These are phyloP conservation scores for Erodium maritimum DNA, from an alignment of 345 rosid genomes.

Conservation along the genomic window DNA sequence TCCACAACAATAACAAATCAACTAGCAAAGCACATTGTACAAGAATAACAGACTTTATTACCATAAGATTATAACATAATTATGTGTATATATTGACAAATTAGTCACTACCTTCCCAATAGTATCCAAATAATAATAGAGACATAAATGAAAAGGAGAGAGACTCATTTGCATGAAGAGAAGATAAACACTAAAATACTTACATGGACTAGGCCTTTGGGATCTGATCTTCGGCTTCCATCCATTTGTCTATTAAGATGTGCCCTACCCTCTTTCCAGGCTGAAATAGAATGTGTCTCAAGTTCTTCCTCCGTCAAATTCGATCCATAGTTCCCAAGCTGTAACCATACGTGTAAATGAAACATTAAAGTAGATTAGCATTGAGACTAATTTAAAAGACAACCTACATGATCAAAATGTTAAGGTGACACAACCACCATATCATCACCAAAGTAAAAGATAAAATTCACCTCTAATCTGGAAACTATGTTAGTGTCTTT, in stretches of 20 bases:
- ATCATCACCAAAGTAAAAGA: background rate
- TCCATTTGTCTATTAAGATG: slow-evolving; percentile 60
- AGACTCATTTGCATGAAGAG: background rate
- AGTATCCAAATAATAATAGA: no score
- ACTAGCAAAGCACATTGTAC: no score
- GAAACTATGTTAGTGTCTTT: no score
- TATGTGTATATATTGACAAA: no score
- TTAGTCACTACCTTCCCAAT: no score
- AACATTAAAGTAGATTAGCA: background rate
- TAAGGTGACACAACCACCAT: background rate
- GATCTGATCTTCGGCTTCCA: slow-evolving; percentile 40
- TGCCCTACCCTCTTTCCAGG: slow-evolving; percentile 89
- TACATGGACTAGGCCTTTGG: slow-evolving; percentile 47
- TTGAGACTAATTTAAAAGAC: no score
- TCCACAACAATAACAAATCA: no score
- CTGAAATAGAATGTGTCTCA: slow-evolving; percentile 79
- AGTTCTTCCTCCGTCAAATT: slow-evolving; percentile 77
- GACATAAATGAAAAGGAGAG: no score
- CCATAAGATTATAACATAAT: no score
- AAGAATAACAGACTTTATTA: no score
- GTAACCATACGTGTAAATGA: slow-evolving; percentile 10
- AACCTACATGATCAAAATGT: no score
- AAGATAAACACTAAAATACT: slow-evolving; percentile 14
- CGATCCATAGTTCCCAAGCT: slow-evolving; percentile 68
- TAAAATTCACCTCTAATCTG: no score